Conservation (phyloP, 2,329 filamentous ascomycete species). For the Beauveria sp. region DNA sequence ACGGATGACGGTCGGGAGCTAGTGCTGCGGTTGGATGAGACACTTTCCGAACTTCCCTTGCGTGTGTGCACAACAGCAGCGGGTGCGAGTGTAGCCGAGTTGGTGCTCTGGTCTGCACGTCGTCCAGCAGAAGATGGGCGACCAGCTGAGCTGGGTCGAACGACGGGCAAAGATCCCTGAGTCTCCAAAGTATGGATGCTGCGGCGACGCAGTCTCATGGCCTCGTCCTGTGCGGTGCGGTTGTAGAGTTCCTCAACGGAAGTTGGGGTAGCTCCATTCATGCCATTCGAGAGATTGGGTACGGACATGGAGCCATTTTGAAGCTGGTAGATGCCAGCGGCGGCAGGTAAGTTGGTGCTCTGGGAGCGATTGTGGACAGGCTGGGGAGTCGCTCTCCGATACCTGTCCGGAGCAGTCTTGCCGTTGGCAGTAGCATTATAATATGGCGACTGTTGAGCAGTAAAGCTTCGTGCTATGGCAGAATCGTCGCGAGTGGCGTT, state of each 20-base stretch:
- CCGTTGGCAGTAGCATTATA: slow-evolving; percentile 32
- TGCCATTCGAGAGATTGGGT: slow-evolving; percentile 43
- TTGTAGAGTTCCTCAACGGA: slow-evolving; percentile 62
- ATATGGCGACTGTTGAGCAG: slow-evolving; percentile 35
- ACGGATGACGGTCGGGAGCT: slow-evolving; percentile 59
- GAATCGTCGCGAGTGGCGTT: slow-evolving; percentile 47
- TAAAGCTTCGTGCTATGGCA: slow-evolving; percentile 34
- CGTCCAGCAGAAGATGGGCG: slow-evolving; percentile 17
- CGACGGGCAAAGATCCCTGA: slow-evolving; percentile 28
- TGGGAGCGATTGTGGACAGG: slow-evolving; percentile 27
- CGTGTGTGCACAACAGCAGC: slow-evolving; percentile 25
- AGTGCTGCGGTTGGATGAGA: slow-evolving; percentile 49
- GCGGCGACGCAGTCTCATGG: slow-evolving; percentile 70
- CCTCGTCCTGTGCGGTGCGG: slow-evolving; percentile 52
- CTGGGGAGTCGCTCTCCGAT: slow-evolving; percentile 57
- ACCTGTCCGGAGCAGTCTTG: slow-evolving; percentile 64
- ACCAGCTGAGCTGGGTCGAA: slow-evolving; percentile 22
- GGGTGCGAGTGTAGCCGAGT: slow-evolving; percentile 30
- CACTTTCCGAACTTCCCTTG: slow-evolving; percentile 58
- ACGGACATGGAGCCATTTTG: slow-evolving; percentile 26
- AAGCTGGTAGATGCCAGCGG: slow-evolving; percentile 21
- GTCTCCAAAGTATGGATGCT: slow-evolving; percentile 64
- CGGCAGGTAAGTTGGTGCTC: slow-evolving; percentile 25
- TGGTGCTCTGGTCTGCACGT: slow-evolving; percentile 27
- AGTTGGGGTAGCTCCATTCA: slow-evolving; percentile 37